Evolutionary conservation across 331 rosid genomes (phyloP).

Genomic region (Spiraea crenata): DNA sequence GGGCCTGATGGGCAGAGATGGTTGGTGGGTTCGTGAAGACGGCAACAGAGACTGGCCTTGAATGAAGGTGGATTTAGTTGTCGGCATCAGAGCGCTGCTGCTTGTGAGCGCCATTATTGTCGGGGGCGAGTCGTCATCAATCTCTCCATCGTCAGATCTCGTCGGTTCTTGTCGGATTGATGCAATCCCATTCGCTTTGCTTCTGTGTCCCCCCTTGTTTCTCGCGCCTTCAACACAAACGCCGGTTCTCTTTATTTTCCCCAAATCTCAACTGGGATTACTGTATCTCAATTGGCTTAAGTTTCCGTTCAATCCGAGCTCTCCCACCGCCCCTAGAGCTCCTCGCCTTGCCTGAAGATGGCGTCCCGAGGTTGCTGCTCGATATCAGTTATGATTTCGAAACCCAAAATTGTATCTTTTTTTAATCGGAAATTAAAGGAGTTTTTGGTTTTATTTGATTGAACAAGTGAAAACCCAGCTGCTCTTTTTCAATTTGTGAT

Average conservation of each 20-base stretch:
- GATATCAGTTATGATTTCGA: slow-evolving; percentile 60
- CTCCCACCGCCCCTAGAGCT: slow-evolving; percentile 77
- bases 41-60: slow-evolving; percentile 36
- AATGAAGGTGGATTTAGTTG: slow-evolving; percentile 41
- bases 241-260: too few relatives aligned
- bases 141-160: too few relatives aligned
- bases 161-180: too few relatives aligned
- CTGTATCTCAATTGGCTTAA: too few relatives aligned
- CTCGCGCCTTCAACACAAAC: slow-evolving; percentile 62
- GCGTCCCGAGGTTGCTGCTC: slow-evolving; percentile 74
- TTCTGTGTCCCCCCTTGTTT: slow-evolving; percentile 28
- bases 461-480: background rate
- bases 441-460: background rate
- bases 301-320: slow-evolving; percentile 77
- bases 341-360: slow-evolving; percentile 80
- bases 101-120: slow-evolving; percentile 56
- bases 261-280: slow-evolving; percentile 27
- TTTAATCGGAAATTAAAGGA: background rate
- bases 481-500: background rate
- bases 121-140: too few relatives aligned
- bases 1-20: slow-evolving; percentile 37
- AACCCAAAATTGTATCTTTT: background rate
- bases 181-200: slow-evolving; percentile 37
- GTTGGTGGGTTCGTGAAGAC: slow-evolving; percentile 36
- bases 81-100: slow-evolving; percentile 47